phyloP scores from a whole-genome alignment of 805 yeast species.

The Starmerella sirachaensis region DNA sequence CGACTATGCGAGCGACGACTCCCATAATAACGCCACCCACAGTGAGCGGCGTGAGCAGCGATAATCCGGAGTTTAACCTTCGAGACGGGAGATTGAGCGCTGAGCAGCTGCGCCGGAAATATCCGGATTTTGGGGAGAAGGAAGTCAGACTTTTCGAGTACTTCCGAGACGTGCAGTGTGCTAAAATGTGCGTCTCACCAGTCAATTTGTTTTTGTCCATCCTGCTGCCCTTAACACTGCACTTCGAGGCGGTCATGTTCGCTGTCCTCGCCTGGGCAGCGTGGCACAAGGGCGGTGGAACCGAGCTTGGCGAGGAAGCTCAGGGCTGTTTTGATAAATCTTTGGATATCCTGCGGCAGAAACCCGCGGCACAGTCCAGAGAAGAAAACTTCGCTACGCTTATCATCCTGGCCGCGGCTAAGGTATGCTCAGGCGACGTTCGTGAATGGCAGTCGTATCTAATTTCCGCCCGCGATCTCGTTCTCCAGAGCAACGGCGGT shows the following conservation, averaged over 20 bases:
- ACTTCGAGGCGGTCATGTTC: constrained; percentile 38
- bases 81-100: constrained; percentile 6
- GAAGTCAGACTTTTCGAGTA: constrained; percentile 39
- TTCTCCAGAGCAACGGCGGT: constrained; percentile 54
- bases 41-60: not conserved
- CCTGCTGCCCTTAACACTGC: constrained; percentile 42
- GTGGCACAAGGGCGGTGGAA: constrained; percentile 28
- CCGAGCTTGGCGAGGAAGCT: constrained; percentile 26
- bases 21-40: too few species aligned
- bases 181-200: constrained; percentile 39
- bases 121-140: constrained; percentile 32
- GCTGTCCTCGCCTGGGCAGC: constrained; percentile 49
- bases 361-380: constrained; percentile 17
- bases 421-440: constrained; percentile 73
- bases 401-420: constrained; percentile 63
- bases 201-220: constrained; percentile 42
- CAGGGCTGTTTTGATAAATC: constrained; percentile 22
- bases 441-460: constrained; percentile 59
- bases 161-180: constrained; percentile 38
- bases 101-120: constrained; percentile 2
- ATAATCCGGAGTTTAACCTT: too few species aligned
- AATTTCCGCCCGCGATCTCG: constrained; percentile 51
- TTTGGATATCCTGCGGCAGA: constrained; percentile 15
- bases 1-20: too few species aligned
- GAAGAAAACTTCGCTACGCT: constrained; percentile 47